These are phyloP conservation scores for Rhamnella rubrinervis DNA, from an alignment of 331 rosid species.

Conservation along the genomic window DNA sequence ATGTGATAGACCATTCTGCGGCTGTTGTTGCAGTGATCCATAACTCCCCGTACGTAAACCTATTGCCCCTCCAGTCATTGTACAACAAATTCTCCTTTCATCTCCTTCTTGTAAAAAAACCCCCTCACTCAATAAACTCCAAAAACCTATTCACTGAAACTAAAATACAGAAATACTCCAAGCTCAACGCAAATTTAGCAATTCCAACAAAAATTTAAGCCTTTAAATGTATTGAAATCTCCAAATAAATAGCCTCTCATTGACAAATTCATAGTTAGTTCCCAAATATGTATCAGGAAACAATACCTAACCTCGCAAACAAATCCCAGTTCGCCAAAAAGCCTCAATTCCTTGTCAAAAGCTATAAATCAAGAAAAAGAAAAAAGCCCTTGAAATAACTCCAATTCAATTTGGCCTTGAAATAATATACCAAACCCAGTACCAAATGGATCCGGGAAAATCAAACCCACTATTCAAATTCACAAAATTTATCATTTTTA, in stretches of 20 bases:
- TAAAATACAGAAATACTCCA: constrained; percentile 9
- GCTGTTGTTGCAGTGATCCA: constrained; percentile 62
- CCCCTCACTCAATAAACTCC: constrained; percentile 23
- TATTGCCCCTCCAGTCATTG: constrained; percentile 91
- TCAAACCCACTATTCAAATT: constrained; percentile 8
- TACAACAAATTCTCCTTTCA: constrained; percentile 48
- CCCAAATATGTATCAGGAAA: constrained; percentile 14
- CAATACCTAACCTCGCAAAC: neutral
- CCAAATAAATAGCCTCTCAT: neutral
- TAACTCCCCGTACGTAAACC: constrained; percentile 80
- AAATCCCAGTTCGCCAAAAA: constrained; percentile 17
- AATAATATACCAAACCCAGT: constrained; percentile 15
- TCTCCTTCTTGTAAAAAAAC: constrained; percentile 37
- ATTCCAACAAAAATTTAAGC: neutral
- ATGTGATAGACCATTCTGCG: constrained; percentile 55
- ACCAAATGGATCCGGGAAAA: neutral
- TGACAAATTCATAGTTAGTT: constrained; percentile 21
- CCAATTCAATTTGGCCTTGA: constrained; percentile 22
- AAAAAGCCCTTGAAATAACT: neutral
- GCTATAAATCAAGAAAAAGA: constrained; percentile 6
- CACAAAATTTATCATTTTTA: neutral
- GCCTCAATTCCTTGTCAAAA: constrained; percentile 14
- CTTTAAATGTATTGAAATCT: neutral
- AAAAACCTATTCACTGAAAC: constrained; percentile 9
- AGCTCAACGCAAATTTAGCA: neutral